Evolutionary conservation across 257 asterid species (phyloP).

Genomic region (Thymus quinquecostatus): DNA sequence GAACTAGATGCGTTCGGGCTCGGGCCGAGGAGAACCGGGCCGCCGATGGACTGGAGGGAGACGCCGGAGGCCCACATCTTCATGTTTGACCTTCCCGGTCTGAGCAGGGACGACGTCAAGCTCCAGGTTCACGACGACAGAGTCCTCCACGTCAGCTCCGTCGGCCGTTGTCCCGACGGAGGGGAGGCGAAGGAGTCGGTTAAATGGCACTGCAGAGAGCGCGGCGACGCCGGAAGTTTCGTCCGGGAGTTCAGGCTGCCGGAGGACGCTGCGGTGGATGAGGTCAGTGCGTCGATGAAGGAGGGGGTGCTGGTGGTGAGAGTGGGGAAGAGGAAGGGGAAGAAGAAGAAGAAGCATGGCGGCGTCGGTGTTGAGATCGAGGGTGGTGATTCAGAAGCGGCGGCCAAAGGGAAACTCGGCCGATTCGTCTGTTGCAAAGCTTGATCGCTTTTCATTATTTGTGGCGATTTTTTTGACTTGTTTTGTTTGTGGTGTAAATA

Average conservation of each 20-base stretch:
- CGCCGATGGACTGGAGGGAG: conserved; percentile 51
- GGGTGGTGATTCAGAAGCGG: too few relatives aligned
- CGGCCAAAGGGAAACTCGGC: too few relatives aligned
- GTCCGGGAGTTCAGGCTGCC: conserved; percentile 48
- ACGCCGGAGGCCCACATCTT: conserved; percentile 49
- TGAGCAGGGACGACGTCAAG: conserved; percentile 46
- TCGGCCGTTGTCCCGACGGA: conserved; percentile 25
- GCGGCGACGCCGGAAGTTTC: conserved; percentile 20
- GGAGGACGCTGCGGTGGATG: conserved; percentile 44
- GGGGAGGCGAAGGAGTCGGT: not conserved
- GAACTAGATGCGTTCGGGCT: conserved; percentile 26
- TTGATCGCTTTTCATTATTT: too few relatives aligned
- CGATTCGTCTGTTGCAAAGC: too few relatives aligned
- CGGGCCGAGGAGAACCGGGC: conserved; percentile 11
- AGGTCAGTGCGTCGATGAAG: conserved; percentile 46
- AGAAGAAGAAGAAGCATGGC: conserved; percentile 37
- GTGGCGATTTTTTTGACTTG: too few relatives aligned
- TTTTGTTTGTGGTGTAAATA: too few relatives aligned
- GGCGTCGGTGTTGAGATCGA: too few relatives aligned
- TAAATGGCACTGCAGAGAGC: conserved; percentile 52
- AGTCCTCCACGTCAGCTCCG: conserved; percentile 40
- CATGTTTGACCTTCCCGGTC: conserved; percentile 51
- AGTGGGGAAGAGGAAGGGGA: conserved; percentile 42
- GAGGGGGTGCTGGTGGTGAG: conserved; percentile 50
- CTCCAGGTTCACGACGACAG: conserved; percentile 45